phyloP scores from a whole-genome alignment of 2,329 filamentous ascomycete species.

The Elsinoe batatas region DNA sequence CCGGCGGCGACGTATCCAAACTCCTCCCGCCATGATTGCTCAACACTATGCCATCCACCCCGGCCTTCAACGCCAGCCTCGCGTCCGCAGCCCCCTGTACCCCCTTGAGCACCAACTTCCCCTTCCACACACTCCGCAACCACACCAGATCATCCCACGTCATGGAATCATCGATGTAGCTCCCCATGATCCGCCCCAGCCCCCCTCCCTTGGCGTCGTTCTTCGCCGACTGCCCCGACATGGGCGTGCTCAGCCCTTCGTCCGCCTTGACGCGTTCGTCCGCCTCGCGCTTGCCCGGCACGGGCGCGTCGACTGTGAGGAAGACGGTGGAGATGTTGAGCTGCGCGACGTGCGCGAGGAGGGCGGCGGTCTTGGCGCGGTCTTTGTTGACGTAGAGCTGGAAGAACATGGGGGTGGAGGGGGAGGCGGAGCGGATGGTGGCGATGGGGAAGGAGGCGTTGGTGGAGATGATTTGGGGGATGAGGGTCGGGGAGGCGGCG shows the following conservation, averaged over 20 bases:
- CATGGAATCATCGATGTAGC: slow-evolving; percentile 48
- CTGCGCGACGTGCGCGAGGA: slow-evolving; percentile 37
- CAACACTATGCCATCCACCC: slow-evolving; percentile 38
- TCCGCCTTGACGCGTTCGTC: slow-evolving; percentile 40
- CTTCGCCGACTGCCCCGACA: slow-evolving; percentile 40
- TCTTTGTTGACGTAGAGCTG: slow-evolving; percentile 55
- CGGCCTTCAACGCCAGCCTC: slow-evolving; percentile 32
- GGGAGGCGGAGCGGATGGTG: slow-evolving; percentile 23
- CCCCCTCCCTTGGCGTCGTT: slow-evolving; percentile 48
- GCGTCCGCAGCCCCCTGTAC: slow-evolving; percentile 34
- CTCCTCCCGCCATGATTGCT: slow-evolving; percentile 46
- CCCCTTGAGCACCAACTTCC: slow-evolving; percentile 37
- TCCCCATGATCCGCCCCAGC: slow-evolving; percentile 46
- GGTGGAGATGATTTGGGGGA: slow-evolving; percentile 24
- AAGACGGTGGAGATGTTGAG: slow-evolving; percentile 45
- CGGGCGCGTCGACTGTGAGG: slow-evolving; percentile 50
- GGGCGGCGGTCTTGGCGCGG: slow-evolving; percentile 40
- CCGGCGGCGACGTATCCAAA: slow-evolving; percentile 42
- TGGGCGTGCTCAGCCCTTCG: slow-evolving; percentile 38
- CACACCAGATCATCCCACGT: slow-evolving; percentile 40
- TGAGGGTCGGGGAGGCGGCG: slow-evolving; percentile 18
- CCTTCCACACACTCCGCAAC: slow-evolving; percentile 32
- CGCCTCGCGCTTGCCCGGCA: slow-evolving; percentile 46
- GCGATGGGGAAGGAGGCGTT: slow-evolving; percentile 27
- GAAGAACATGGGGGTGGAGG: slow-evolving; percentile 40